Evolutionary conservation across 805 yeast species (phyloP), one percentile per base, ranked within the genome.

Genomic region (Wickerhamomyces sydowiorum): DNA sequence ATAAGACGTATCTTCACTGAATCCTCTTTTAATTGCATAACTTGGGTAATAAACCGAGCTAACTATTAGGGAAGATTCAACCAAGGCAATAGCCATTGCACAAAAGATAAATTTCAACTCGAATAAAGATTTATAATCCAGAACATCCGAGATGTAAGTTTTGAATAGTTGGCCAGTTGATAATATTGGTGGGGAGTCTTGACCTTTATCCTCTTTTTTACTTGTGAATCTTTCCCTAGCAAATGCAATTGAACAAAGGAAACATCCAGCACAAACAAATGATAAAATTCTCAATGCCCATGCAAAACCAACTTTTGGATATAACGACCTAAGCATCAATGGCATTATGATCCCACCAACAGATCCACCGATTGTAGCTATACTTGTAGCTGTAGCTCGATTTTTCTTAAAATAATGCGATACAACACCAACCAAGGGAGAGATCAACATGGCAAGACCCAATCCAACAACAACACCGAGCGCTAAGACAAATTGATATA

Each of bases 391-490:
- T 41, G 68, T 60, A 3, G 84, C 88, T 53, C 87, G 66, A 48
- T 65, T 75, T 37, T 57, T 65, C 40, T 69, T 64, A 53, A 82
- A 82, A 75, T 85, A 82, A 48, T 82, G 88, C 21, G 80, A 73
- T 8, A 81, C 67, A 13, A 75, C 76, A 14, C 84, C 76, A 8
- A 82, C 61, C 29, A 76, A 58, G 1, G 87, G 86, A 18, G 79
- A 70, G 56, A 77, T 64, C 24, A 79, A 62, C 18, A 78, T 56
- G 2, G 82, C 82, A 39, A 71, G 69, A 0, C 85, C 86, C 13
- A 76, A 44, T 3, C 87, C 88, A 22, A 71, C 58, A 20, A 71
- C 55, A 0, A 82, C 45, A 6, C 79, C 72, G 50, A 79, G 79
- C 27, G 82, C 65, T 21, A 81, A 54, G 20, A 82, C 67, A 49